A percentile compares a stretch with the other conserved stretches of the same genome.
phyloP scores from a whole-genome alignment of 1,139 yeast genomes.

The Pichia norvegensis region DNA sequence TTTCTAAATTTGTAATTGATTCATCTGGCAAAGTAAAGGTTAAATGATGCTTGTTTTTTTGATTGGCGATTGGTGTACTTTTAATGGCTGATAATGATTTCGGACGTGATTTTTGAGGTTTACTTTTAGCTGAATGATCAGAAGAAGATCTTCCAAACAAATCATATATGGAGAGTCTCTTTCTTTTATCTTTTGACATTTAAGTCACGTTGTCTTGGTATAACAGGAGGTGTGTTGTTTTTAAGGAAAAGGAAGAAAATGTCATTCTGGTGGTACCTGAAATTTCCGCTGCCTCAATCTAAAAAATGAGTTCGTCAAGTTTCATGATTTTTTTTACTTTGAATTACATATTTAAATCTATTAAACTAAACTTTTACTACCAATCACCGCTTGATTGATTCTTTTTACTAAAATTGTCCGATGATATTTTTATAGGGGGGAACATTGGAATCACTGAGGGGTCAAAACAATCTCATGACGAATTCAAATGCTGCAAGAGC shows the following conservation, averaged over 20 bases:
- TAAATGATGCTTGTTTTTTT: slow-evolving; percentile 2
- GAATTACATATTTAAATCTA: not conserved
- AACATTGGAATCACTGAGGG: too few species aligned
- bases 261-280: not conserved
- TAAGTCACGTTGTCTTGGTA: too few species aligned
- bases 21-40: slow-evolving; percentile 12
- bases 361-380: not conserved
- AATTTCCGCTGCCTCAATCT: not conserved
- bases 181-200: slow-evolving; percentile 10
- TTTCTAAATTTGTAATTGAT: slow-evolving; percentile 6
- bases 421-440: too few species aligned
- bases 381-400: too few species aligned
- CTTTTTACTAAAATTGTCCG: slow-evolving; percentile 21
- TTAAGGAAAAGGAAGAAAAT: not conserved
- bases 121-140: not conserved
- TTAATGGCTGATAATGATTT: slow-evolving; percentile 1
- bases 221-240: not conserved
- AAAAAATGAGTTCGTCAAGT: not conserved
- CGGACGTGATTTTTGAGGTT: slow-evolving; percentile 1
- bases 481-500: slow-evolving; percentile 88
- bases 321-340: too few species aligned
- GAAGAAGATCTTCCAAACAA: slow-evolving; percentile 12
- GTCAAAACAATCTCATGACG: slow-evolving; percentile 48
- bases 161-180: slow-evolving; percentile 10
- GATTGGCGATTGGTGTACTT: not conserved